Base-by-base conservation (phyloP, 2,329 filamentous ascomycete species). In the Fusarium praegraminearum region DNA sequence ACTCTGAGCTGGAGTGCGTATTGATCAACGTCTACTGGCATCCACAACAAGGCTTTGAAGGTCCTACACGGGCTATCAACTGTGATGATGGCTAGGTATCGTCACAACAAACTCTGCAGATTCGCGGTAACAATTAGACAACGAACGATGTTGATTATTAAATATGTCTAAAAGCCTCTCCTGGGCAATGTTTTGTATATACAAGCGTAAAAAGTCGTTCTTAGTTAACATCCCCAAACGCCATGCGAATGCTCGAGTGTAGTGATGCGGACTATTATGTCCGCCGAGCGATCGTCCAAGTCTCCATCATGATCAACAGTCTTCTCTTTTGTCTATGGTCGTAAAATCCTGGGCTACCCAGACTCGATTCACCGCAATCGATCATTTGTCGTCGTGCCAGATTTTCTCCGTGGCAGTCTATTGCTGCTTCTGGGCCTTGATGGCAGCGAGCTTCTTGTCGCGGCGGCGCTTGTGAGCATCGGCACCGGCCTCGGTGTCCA, bases 401-500 rank as follows among this genome's bases (percentile, higher is more conserved):
- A 47, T 40, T 35, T 46, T 56, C 51, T 51, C 22, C 50, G 30
- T 40, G 71, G 47, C 41, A 38, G 43, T 57, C 82, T 87, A 91
- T 82, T 91, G 86, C 86, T 74, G 70, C 77, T 94, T 94, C 85
- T 90, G 90, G 69, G 85, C 84, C 78, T 84, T 85, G 80, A 91
- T 85, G 61, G 88, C 80, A 57, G 84, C 87, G 52, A 93, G 76
- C 88, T 92, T 94, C 81, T 85, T 89, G 81, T 96, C 93, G 64
- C 94, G 88, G 78, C 94, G 90, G 78, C 86, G 88, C 89, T 94
- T 94, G 75, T 91, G 87, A 41, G 95, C 93, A 81, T 97, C 95
- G 38, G 93, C 89, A 55, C 93, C 93, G 70, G 93, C 93, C 86
- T 99, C 95, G 67, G 96, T 99, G 82, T 98, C 94, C 73, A 98